Base-by-base conservation (phyloP, 768 basidiomycete species). In the Leccinum uliginosum region DNA sequence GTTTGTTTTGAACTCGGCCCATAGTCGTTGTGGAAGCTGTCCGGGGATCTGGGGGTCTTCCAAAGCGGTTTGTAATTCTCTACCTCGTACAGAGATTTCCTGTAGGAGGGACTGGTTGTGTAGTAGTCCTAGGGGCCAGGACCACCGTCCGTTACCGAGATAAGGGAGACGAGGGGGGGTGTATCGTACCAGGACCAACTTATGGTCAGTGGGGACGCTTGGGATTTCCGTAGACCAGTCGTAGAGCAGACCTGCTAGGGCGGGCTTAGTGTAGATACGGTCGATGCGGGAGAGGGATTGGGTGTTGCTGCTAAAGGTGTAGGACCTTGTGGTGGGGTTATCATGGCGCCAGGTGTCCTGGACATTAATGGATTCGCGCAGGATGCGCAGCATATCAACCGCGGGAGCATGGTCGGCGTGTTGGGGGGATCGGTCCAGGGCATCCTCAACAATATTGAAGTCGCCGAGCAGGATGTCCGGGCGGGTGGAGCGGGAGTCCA, bases 391-490 rank as follows among this genome's bases (percentile, higher is more conserved):
- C 67, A 56, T 0, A 1, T 9, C 3, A 1, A 15, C 5, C 1
- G 21, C 43, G 9, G 12, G 12, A 1, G 45, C 17, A 0, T 55
- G 19, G 34, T 79, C 75, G 0, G 19, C 2, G 0, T 59, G 56
- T 0, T 53, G 35, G 2, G 77, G 78, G 0, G 75, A 46, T 0
- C 74, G 9, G 53, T 80, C 78, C 0, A 78, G 55, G 0, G 58
- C n/a, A 1, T 76, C 73, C 54, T 80, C 76, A 0, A 74, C 71
- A 3, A 79, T 34, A 58, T 82, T 80, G 38, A 74, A 74, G 55
- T 82, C 77, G 0, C 78, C 78, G 0, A 73, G 29, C 50, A 81
- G 55, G 0, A 76, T 12, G 14, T 38, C 38, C 1, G 17, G 29
- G 78, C 71, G 4, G 70, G 40, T 2, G 4, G 11, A 23, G 2